These are phyloP conservation scores for Tylopilus microsporus DNA, from an alignment of 1,284 basidiomycete genomes.

Conservation along the genomic window DNA sequence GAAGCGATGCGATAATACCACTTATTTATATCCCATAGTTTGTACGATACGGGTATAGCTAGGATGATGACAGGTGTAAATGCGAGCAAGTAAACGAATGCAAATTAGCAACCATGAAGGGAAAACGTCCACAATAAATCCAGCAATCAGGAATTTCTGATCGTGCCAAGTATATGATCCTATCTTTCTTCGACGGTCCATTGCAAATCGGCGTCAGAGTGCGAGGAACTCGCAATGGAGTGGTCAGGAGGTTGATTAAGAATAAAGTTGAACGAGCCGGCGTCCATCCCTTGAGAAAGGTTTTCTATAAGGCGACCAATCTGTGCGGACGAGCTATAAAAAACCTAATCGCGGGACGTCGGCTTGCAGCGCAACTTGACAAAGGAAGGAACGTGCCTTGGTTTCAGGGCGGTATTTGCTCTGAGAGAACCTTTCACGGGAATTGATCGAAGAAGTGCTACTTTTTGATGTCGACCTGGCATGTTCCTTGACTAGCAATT, in stretches of 20 bases:
- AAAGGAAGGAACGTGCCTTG: conserved; percentile 49
- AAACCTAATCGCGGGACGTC: conserved; percentile 49
- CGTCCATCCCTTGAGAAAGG: conserved; percentile 71
- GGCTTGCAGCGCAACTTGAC: conserved; percentile 12
- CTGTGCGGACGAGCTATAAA: conserved; percentile 70
- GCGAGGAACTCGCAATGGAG: conserved; percentile 55
- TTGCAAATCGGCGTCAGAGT: conserved; percentile 55
- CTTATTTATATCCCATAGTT: conserved; percentile 34
- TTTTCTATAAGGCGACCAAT: conserved; percentile 77
- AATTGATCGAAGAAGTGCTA: conserved; percentile 55
- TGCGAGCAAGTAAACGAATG: conserved; percentile 17
- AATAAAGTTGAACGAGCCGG: conserved; percentile 73
- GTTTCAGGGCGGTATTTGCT: conserved; percentile 67
- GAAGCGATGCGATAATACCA: conserved; percentile 16
- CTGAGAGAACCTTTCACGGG: conserved; percentile 52
- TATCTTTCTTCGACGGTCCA: conserved; percentile 72
- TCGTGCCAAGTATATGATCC: conserved; percentile 66
- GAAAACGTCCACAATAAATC: conserved; percentile 21
- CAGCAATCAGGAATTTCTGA: conserved; percentile 38
- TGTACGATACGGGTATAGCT: conserved; percentile 32
- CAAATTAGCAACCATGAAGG: conserved; percentile 6
- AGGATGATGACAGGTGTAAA: conserved; percentile 8
- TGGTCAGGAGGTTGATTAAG: conserved; percentile 42
- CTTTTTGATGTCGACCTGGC: conserved; percentile 59
- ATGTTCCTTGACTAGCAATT: conserved; percentile 72